phyloP scores from a whole-genome alignment of 208 protist genomes.

The Tritrichomonas foetus region DNA sequence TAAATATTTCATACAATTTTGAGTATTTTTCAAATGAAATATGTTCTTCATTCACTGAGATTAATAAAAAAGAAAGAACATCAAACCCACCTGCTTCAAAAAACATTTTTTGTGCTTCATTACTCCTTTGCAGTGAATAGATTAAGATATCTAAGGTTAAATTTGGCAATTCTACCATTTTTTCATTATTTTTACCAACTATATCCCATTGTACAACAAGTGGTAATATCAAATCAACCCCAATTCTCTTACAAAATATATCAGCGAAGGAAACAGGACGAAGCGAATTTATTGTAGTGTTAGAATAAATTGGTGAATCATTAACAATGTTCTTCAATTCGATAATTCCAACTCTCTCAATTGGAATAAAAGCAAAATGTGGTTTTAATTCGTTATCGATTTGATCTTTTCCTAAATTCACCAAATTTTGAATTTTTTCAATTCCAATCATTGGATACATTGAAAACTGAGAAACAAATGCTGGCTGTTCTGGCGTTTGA shows the following conservation, averaged over 20 bases:
- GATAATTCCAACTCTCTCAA: too few relatives aligned
- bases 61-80: not conserved
- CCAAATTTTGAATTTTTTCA: too few relatives aligned
- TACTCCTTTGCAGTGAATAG: not conserved
- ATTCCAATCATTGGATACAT: too few relatives aligned
- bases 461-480: too few relatives aligned
- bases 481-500: too few relatives aligned
- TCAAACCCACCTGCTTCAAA: not conserved
- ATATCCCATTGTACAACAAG: constrained; percentile 8
- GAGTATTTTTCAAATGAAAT: not conserved
- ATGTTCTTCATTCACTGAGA: not conserved
- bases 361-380: too few relatives aligned
- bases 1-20: not conserved
- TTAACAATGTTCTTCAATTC: too few relatives aligned
- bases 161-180: not conserved
- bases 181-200: not conserved
- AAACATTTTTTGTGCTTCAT: not conserved
- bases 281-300: too few relatives aligned
- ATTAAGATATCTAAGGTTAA: not conserved
- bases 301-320: too few relatives aligned
- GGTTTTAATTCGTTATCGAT: too few relatives aligned
- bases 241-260: not conserved
- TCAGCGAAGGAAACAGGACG: not conserved
- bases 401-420: too few relatives aligned
- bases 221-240: not conserved